Evolutionary conservation across 495 filamentous ascomycete species (phyloP).

Genomic region (Annulohypoxylon moriforme): DNA sequence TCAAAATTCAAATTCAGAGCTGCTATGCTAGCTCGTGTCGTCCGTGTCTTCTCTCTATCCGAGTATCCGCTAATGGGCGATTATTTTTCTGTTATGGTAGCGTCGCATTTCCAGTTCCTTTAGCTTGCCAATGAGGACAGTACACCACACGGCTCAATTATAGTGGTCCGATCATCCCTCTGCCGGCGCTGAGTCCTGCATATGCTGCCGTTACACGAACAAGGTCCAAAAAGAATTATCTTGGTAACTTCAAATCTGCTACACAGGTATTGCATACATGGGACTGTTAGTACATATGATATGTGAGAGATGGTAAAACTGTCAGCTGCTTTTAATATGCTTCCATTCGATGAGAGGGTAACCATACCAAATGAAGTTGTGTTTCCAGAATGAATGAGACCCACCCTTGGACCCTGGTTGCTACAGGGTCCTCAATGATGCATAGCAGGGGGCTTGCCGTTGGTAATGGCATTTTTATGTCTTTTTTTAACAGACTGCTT

Average conservation of each 20-base stretch:
- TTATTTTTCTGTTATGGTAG: constrained; percentile 5
- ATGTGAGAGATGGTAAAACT: constrained; percentile 21
- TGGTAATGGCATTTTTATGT: constrained; percentile 9
- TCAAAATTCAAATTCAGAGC: constrained; percentile 29
- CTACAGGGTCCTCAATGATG: constrained; percentile 26
- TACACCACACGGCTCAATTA: constrained; percentile 2
- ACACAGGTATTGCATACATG: background rate
- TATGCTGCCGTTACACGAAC: constrained; percentile 11
- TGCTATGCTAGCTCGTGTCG: background rate
- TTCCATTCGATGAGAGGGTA: constrained; percentile 1
- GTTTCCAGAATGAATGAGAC: constrained; percentile 18
- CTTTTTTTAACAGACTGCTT: background rate
- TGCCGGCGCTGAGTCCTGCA: background rate
- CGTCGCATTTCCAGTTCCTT: constrained; percentile 10
- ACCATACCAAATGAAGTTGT: constrained; percentile 15
- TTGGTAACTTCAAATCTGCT: constrained; percentile 4
- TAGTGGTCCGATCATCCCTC: constrained; percentile 13
- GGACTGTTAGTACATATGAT: constrained; percentile 6
- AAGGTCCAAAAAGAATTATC: background rate
- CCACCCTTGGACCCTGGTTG: constrained; percentile 29
- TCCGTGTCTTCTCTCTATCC: background rate
- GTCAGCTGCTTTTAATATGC: constrained; percentile 10
- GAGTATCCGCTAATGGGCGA: constrained; percentile 7
- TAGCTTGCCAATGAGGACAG: constrained; percentile 8
- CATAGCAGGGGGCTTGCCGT: constrained; percentile 28